Base-by-base conservation (phyloP, 345 rosid species). In the Abelmoschus esculentus region DNA sequence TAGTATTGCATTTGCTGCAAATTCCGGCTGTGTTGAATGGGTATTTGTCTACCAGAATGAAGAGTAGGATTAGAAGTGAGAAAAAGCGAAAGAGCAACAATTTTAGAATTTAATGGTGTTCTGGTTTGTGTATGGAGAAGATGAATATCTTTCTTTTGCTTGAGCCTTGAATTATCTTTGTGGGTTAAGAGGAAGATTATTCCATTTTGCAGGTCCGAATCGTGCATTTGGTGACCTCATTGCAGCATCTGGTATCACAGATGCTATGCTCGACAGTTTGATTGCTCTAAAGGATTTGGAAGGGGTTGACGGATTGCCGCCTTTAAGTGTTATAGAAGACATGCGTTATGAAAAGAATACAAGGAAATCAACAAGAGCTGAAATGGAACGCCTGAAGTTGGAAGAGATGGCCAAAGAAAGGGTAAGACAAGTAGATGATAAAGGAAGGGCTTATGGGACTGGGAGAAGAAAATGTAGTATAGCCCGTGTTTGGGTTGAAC, bases 181-280 rank as follows among this genome's bases (percentile, higher is more conserved):
- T 1, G 59, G 1, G 11, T 44, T 32, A 26, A 6, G 64, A 32
- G 22, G 40, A 66, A 66, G 22, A 46, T 47, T 68, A 44, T 66
- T 32, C 52, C 56, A 69, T 19, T 49, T 75, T 74, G 15, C 74
- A 95, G 99, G 97, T 74, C 96, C 93, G 46, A 85, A 85, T 80
- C 83, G 96, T 61, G 96, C 96, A 26, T 95, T 95, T 75, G 97
- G 99, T 32, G 99, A 95, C 81, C 93, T 95, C 54, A 84, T 95
- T 60, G 84, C 91, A 3, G 88, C 88, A 73, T 95, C 97, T 4
- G 99, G 99, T 66, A 90, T 95, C 66, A 87, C 99, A 2, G 97
- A 95, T 69, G 90, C 78, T 38, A 91, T 95, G 99, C 82, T 95
- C 46, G 97, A 95, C 65, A 91, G 96, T 85, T 70, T 91, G 80